Base-by-base conservation (phyloP, 495 filamentous ascomycete species). In the Pseudomonodictys pantanalensis region DNA sequence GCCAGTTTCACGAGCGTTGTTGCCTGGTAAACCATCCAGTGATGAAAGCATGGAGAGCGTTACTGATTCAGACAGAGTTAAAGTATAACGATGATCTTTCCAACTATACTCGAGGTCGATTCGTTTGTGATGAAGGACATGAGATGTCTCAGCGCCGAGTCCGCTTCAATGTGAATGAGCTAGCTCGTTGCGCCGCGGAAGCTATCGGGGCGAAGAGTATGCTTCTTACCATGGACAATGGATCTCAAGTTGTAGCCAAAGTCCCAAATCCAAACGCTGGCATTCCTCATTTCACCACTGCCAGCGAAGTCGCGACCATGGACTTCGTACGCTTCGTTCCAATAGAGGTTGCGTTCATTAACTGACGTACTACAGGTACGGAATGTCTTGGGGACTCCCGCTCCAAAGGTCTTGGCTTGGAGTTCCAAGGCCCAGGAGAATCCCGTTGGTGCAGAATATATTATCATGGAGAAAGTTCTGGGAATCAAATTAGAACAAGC, bases 241-340 rank as follows among this genome's bases (percentile, higher is more conserved):
- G 60, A 10, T 30, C 17, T 24, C 17, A 58, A 46, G 48, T 64
- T 35, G 48, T 64, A 11, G 55, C 38, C 23, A 64, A 58, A 58
- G 39, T 64, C 25, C 60, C 60, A 1, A 64, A 57, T 64, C 60
- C 53, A 38, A 64, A 58, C 47, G 60, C 60, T 25, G 60, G 60
- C 11, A 1, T 45, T 2, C 54, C 54, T 8, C 60, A 64, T 42
- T 64, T 47, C 42, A 64, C 60, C 15, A 64, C 60, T 46, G 60
- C 60, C 5, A 64, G 60, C 32, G 60, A 64, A 48, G 60, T 64
- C 38, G 60, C 60, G 23, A 64, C 60, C 25, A 58, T 64, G 47
- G 47, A 64, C 12, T 64, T 58, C 28, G 53, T 64, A 64, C 1
- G 60, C 0, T 26, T 38, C 22, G 22, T 59, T 28, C 41, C 25